Percentiles rank a stretch among this genome's conserved stretches.
These are phyloP conservation scores for carrot (Daucus carota) DNA, from an alignment of 129 eudicot genomes.

Conservation along the genomic window DNA sequence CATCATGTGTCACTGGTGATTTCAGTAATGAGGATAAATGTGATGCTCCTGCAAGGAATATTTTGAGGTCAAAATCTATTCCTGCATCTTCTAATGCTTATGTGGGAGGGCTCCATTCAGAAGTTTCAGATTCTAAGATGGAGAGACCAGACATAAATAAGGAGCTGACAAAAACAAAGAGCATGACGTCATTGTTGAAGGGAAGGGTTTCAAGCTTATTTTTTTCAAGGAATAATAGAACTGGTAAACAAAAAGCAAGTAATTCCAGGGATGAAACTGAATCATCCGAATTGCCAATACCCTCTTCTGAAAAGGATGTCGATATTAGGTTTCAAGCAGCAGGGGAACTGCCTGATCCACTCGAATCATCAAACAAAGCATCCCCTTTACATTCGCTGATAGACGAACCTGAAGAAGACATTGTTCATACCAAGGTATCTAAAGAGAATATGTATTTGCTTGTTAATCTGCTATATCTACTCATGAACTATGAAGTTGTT, in stretches of 20 bases:
- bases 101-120: conserved; percentile 24
- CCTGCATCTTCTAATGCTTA: conserved; percentile 53
- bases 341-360: conserved; percentile 22
- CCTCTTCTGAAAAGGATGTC: conserved; percentile 20
- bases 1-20: conserved; percentile 26
- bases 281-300: conserved; percentile 14
- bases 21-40: conserved; percentile 20
- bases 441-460: background rate
- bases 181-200: conserved; percentile 48
- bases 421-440: conserved; percentile 46
- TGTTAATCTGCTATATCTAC: background rate
- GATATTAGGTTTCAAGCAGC: conserved; percentile 20
- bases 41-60: conserved; percentile 35
- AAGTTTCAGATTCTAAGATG: conserved; percentile 23
- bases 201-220: conserved; percentile 84
- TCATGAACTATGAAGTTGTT: background rate
- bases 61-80: conserved; percentile 80
- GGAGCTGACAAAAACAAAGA: conserved; percentile 39
- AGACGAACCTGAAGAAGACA: conserved; percentile 20
- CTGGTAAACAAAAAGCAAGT: conserved; percentile 46
- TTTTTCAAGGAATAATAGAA: conserved; percentile 63
- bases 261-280: conserved; percentile 34
- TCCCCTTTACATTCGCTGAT: conserved; percentile 18
- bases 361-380: conserved; percentile 17
- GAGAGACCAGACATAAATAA: conserved; percentile 32